These are phyloP conservation scores for Entrophospora sp. DNA, from an alignment of 192 early-diverging fungal species.

Conservation along the genomic window DNA sequence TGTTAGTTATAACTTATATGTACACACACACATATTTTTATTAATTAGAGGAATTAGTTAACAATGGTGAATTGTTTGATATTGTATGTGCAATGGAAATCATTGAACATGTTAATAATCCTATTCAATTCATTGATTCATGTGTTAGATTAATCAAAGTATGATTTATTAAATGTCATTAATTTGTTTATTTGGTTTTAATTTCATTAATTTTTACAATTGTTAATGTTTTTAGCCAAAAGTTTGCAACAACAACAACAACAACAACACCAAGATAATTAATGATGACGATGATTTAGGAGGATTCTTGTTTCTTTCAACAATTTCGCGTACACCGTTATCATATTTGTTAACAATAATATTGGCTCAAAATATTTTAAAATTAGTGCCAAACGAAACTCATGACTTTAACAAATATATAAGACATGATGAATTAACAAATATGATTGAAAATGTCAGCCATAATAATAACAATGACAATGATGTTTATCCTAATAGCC, in stretches of 20 bases:
- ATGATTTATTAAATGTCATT: too few species aligned
- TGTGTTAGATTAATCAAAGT: constrained; percentile 60
- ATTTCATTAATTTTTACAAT: not conserved
- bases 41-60: constrained; percentile 50
- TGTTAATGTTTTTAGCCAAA: too few species aligned
- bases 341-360: constrained; percentile 72
- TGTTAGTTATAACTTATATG: too few species aligned
- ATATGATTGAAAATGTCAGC: constrained; percentile 42
- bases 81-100: constrained; percentile 82
- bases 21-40: not conserved
- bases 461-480: constrained; percentile 21
- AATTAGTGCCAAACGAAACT: constrained; percentile 73
- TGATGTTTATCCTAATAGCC: not conserved
- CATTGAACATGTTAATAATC: constrained; percentile 84
- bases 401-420: constrained; percentile 83
- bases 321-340: constrained; percentile 78
- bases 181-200: too few species aligned
- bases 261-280: too few species aligned
- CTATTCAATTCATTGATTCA: constrained; percentile 57
- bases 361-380: constrained; percentile 71
- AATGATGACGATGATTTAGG: too few species aligned
- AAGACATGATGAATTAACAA: constrained; percentile 61
- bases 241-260: too few species aligned
- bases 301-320: constrained; percentile 73
- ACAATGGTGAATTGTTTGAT: constrained; percentile 54